Evolutionary conservation across 2,329 filamentous ascomycete genomes (phyloP).

Genomic region (Claviceps africana): DNA sequence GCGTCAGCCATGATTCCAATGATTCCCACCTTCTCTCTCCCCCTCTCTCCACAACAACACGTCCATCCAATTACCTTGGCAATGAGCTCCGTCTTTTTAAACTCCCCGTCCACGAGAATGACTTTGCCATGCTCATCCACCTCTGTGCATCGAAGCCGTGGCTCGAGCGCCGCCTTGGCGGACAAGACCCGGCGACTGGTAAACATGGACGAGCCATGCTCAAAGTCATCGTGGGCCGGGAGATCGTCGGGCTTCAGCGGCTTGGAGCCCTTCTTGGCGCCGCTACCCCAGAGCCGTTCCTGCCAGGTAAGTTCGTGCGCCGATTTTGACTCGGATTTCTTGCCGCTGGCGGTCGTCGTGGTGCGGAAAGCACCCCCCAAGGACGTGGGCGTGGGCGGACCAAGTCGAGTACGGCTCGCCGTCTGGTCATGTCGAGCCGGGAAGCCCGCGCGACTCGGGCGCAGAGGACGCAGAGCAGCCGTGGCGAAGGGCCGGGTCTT

Average conservation of each 20-base stretch:
- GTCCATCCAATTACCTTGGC: slow-evolving; percentile 53
- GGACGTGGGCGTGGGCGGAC: neutral
- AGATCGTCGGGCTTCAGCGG: slow-evolving; percentile 43
- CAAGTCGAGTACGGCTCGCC: neutral
- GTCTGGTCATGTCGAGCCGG: neutral
- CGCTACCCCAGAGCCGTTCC: slow-evolving; percentile 33
- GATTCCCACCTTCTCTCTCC: too few relatives aligned
- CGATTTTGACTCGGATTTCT: slow-evolving; percentile 8
- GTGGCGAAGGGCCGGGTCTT: neutral
- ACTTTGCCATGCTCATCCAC: slow-evolving; percentile 87
- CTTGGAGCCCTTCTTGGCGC: slow-evolving; percentile 22
- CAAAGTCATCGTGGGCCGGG: slow-evolving; percentile 44
- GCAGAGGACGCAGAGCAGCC: neutral
- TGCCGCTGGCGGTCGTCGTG: slow-evolving; percentile 10
- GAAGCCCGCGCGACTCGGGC: neutral
- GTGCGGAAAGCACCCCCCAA: slow-evolving; percentile 14
- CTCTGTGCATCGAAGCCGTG: slow-evolving; percentile 83
- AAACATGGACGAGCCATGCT: slow-evolving; percentile 43
- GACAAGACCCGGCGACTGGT: slow-evolving; percentile 55
- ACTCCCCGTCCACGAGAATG: slow-evolving; percentile 85
- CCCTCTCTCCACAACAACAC: too few relatives aligned
- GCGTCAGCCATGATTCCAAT: neutral
- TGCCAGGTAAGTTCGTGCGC: slow-evolving; percentile 27
- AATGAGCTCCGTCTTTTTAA: slow-evolving; percentile 94
- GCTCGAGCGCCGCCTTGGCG: slow-evolving; percentile 67